Conservation (phyloP, 257 asterid genomes). For the Gentiana straminea region DNA sequence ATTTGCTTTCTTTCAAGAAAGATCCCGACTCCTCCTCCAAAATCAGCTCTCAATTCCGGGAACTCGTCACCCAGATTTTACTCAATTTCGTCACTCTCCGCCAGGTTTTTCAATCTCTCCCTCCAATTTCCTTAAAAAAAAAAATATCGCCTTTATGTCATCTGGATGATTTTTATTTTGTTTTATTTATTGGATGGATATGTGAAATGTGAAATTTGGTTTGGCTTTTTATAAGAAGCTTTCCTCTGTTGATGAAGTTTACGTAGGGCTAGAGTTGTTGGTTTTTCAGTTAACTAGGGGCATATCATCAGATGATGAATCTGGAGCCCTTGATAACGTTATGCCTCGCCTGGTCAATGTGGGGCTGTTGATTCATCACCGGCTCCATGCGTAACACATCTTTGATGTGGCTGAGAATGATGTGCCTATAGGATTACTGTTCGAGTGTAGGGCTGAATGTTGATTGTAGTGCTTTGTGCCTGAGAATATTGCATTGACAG, state of each 20-base stretch:
- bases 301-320: too few relatives aligned
- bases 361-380: too few relatives aligned
- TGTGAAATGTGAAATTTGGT: background rate
- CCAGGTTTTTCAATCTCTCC: conserved; percentile 36
- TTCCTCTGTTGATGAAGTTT: background rate
- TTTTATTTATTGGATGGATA: background rate
- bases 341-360: too few relatives aligned
- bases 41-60: conserved; percentile 57
- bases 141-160: background rate
- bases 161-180: background rate
- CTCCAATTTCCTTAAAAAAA: too few relatives aligned
- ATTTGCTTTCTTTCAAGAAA: conserved; percentile 61
- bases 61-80: conserved; percentile 66
- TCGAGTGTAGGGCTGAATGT: too few relatives aligned
- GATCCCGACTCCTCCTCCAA: conserved; percentile 18
- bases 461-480: background rate
- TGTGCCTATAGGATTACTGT: too few relatives aligned
- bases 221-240: background rate
- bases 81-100: conserved; percentile 83
- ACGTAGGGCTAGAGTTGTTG: background rate
- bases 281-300: background rate
- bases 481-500: conserved; percentile 26
- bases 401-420: too few relatives aligned
- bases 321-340: too few relatives aligned
- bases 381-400: too few relatives aligned